Percentiles rank a stretch among this genome's conserved stretches.
These are phyloP conservation scores for Paramarasmius palmivorus DNA, from an alignment of 1,284 basidiomycete species.

Conservation along the genomic window DNA sequence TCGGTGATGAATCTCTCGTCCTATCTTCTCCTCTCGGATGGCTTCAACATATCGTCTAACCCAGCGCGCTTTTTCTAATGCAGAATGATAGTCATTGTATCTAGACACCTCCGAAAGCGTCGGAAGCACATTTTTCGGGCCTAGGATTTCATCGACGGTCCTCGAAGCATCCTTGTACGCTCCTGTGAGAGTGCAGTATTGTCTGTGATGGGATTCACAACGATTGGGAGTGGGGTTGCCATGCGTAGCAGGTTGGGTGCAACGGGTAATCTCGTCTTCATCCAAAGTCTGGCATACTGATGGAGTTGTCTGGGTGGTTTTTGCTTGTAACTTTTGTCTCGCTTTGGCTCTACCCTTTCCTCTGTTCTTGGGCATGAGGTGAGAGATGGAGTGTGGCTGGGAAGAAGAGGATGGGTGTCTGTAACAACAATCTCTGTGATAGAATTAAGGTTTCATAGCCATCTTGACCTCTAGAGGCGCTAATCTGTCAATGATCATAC, in stretches of 20 bases:
- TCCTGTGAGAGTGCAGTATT: conserved; percentile 25
- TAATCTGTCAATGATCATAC: no score
- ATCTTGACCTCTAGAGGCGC: no score
- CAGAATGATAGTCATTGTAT: conserved; percentile 17
- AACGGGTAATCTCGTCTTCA: conserved; percentile 29
- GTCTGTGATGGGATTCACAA: conserved; percentile 28
- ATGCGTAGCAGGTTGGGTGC: conserved; percentile 21
- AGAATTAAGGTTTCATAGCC: no score
- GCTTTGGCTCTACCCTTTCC: no score
- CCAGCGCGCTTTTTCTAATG: conserved; percentile 23
- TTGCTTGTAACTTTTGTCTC: no score
- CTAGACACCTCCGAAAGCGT: conserved; percentile 18
- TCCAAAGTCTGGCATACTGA: conserved; percentile 10
- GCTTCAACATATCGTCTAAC: conserved; percentile 28
- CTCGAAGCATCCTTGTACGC: conserved; percentile 31
- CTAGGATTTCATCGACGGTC: conserved; percentile 25
- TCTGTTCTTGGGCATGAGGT: no score
- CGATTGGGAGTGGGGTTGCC: conserved; percentile 20
- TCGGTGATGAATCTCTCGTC: conserved; percentile 25
- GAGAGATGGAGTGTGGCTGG: no score
- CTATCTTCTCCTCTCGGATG: conserved; percentile 28
- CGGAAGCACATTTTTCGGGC: conserved; percentile 18
- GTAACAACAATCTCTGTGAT: no score
- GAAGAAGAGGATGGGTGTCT: no score
- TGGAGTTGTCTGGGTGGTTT: no score